Evolutionary conservation across 208 protist species (phyloP).

Genomic region (Wallacemonas sp.): DNA sequence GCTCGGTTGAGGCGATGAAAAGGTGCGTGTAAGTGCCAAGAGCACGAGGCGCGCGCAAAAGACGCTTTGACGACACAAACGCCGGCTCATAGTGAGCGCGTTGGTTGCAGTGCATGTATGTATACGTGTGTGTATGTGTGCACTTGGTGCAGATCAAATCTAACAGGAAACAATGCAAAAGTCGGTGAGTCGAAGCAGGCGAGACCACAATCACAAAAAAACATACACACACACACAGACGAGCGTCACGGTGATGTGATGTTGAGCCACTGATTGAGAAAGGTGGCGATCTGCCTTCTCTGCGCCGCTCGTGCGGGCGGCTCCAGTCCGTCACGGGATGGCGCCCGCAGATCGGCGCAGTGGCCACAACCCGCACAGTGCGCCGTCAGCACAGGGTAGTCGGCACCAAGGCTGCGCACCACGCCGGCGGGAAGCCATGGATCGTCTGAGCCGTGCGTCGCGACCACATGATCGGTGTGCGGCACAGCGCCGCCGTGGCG

Average conservation of each 20-base stretch:
- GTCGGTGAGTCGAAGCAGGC: no score
- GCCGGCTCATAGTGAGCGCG: no score
- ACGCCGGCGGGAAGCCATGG: constrained; percentile 38
- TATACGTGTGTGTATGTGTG: no score
- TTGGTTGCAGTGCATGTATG: no score
- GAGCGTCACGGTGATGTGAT: constrained; percentile 3
- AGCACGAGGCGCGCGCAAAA: no score
- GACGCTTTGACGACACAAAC: no score
- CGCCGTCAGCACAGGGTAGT: constrained; percentile 29
- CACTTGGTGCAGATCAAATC: no score
- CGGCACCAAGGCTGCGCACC: constrained; percentile 1
- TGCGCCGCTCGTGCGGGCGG: constrained; percentile 15
- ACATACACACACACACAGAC: not conserved
- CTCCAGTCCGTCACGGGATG: not conserved
- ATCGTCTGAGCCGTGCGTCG: constrained; percentile 38
- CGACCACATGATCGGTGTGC: constrained; percentile 25
- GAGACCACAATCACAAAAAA: no score
- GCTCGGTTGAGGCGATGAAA: not conserved
- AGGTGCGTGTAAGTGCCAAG: no score
- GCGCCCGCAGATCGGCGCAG: constrained; percentile 26
- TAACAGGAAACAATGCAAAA: no score
- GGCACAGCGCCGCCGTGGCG: constrained; percentile 27
- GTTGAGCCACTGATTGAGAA: constrained; percentile 27
- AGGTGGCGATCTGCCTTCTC: constrained; percentile 6
- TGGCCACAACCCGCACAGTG: constrained; percentile 48